Percentiles rank a stretch among this genome's conserved stretches.
Conservation (phyloP, 306 rosid genomes). For the Purshia tridentata region DNA sequence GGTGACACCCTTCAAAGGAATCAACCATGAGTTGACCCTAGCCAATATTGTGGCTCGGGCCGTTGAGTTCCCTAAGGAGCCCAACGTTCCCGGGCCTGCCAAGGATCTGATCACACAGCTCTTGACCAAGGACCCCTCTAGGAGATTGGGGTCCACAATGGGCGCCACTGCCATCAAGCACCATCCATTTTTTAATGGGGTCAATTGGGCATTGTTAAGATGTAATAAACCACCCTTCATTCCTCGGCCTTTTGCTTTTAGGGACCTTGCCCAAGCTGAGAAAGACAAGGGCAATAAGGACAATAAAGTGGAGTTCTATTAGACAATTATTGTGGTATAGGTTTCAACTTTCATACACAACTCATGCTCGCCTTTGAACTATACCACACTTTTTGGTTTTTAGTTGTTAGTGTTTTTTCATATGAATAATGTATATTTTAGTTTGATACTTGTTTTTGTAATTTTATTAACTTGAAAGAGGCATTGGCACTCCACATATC, state of each 20-base stretch:
- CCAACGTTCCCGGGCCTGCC: slow-evolving; percentile 33
- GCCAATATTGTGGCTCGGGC: slow-evolving; percentile 69
- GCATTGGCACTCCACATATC: no score
- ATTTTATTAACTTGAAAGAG: no score
- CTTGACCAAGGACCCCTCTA: slow-evolving; percentile 54
- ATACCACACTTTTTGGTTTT: no score
- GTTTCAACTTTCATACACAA: no score
- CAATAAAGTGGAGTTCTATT: slow-evolving; percentile 39
- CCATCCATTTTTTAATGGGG: slow-evolving; percentile 56
- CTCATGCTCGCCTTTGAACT: no score
- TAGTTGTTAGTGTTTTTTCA: no score
- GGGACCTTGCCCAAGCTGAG: slow-evolving; percentile 15
- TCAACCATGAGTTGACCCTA: slow-evolving; percentile 50
- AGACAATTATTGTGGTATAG: background rate
- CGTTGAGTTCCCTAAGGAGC: slow-evolving; percentile 65
- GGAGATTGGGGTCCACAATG: slow-evolving; percentile 55
- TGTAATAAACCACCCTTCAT: slow-evolving; percentile 52
- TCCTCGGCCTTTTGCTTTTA: slow-evolving; percentile 34
- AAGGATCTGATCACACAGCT: slow-evolving; percentile 57
- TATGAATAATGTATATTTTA: no score
- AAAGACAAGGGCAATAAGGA: slow-evolving; percentile 7
- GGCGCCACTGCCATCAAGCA: slow-evolving; percentile 56
- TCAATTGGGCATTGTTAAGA: slow-evolving; percentile 65
- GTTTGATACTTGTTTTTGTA: no score
- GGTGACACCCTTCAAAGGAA: slow-evolving; percentile 61